Percentiles rank a stretch among this genome's conserved stretches.
Evolutionary conservation across 2,329 filamentous ascomycete species (phyloP).

Genomic region (Stagonosporopsis rhizophila): DNA sequence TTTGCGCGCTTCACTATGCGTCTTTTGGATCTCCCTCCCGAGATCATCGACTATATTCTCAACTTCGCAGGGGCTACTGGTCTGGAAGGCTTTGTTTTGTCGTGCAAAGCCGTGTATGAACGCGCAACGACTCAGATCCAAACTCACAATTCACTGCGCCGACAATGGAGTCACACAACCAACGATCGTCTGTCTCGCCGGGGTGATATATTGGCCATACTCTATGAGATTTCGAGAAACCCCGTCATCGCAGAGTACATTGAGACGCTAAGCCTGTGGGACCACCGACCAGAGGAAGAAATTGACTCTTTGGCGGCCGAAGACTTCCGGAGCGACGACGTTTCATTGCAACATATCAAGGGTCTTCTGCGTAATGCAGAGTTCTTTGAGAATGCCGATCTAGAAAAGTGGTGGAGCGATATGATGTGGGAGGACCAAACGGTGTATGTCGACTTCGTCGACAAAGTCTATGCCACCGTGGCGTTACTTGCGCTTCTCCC

Average conservation of each 20-base stretch:
- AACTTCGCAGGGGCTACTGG: constrained; percentile 35
- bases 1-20: constrained; percentile 25
- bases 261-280: constrained; percentile 37
- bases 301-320: constrained; percentile 1
- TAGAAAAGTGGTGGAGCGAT: constrained; percentile 37
- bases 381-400: constrained; percentile 24
- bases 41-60: constrained; percentile 44
- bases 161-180: constrained; percentile 32
- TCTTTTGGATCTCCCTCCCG: constrained; percentile 42
- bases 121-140: constrained; percentile 37
- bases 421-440: constrained; percentile 34
- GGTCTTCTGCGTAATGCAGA: constrained; percentile 25
- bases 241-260: constrained; percentile 43
- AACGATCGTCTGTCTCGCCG: constrained; percentile 23
- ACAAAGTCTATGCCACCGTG: constrained; percentile 33
- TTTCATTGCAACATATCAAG: constrained; percentile 32
- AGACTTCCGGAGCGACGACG: constrained; percentile 30
- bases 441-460: constrained; percentile 17
- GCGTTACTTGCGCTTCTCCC: constrained; percentile 39
- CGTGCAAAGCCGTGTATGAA: constrained; percentile 38
- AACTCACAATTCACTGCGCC: constrained; percentile 38
- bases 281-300: constrained; percentile 21
- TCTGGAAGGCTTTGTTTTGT: constrained; percentile 40
- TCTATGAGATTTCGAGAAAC: constrained; percentile 37
- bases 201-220: constrained; percentile 31